A percentile compares a stretch with the other conserved stretches of the same genome.
Evolutionary conservation across 1,139 yeast genomes (phyloP).

Genomic region (Yamadazyma kanchanaburiensis): DNA sequence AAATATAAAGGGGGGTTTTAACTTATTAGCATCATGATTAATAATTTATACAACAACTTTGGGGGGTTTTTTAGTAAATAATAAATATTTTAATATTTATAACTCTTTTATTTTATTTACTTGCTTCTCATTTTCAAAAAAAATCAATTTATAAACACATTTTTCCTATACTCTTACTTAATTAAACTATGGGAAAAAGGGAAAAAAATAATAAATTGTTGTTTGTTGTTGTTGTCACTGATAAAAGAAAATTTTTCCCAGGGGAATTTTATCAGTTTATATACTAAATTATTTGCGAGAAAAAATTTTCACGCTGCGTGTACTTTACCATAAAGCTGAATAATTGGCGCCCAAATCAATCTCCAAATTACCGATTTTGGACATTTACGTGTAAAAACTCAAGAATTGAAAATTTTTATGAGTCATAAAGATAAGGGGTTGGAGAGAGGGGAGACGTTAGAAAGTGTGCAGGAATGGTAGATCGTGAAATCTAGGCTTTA

Average conservation of each 20-base stretch:
- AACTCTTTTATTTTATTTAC: slow-evolving; percentile 5
- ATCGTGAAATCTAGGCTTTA: too few relatives aligned
- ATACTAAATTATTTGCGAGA: slow-evolving; percentile 1
- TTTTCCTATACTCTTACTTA: slow-evolving; percentile 13
- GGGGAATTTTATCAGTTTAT: slow-evolving; percentile 5
- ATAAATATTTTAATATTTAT: slow-evolving; percentile 6
- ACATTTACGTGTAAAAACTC: too few relatives aligned
- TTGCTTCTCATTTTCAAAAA: slow-evolving; percentile 5
- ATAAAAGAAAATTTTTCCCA: slow-evolving; percentile 6
- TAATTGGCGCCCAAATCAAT: too few relatives aligned
- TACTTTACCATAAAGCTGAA: too few relatives aligned
- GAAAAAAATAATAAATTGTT: slow-evolving; percentile 10
- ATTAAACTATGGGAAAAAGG: slow-evolving; percentile 13
- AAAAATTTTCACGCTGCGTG: slow-evolving; percentile 6
- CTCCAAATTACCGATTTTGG: too few relatives aligned
- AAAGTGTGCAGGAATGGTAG: too few relatives aligned
- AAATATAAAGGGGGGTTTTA: neutral
- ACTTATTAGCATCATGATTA: slow-evolving; percentile 7
- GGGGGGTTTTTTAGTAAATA: slow-evolving; percentile 8
- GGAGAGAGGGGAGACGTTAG: too few relatives aligned
- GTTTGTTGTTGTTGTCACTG: slow-evolving; percentile 12
- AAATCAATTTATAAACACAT: slow-evolving; percentile 35
- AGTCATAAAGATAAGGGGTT: too few relatives aligned
- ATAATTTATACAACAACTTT: slow-evolving; percentile 8
- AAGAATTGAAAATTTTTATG: too few relatives aligned